Evolutionary conservation across 805 yeast species (phyloP).

Genomic region (Spathaspora gorwiae): DNA sequence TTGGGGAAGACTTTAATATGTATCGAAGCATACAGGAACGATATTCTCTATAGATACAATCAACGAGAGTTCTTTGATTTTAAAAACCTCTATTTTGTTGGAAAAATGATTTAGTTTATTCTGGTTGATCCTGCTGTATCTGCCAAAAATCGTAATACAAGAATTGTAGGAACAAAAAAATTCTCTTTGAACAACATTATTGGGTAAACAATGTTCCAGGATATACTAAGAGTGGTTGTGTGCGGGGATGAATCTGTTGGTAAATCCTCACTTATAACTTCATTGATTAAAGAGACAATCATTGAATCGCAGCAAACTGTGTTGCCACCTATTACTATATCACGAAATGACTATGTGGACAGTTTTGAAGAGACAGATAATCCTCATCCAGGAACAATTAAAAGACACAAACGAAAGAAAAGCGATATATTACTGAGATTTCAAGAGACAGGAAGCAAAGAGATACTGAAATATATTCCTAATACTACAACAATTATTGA

Average conservation of each 20-base stretch:
- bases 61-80: too few species aligned
- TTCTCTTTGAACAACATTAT: neutral
- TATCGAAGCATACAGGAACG: too few species aligned
- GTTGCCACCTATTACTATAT: constrained; percentile 80
- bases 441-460: constrained; percentile 1
- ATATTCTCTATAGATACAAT: too few species aligned
- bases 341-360: constrained; percentile 56
- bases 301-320: constrained; percentile 55
- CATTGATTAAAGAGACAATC: constrained; percentile 77
- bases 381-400: neutral
- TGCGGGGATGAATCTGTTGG: constrained; percentile 96
- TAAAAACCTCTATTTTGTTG: too few species aligned
- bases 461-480: constrained; percentile 31
- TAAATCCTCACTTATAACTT: constrained; percentile 71
- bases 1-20: neutral
- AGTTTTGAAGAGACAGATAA: constrained; percentile 15
- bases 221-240: constrained; percentile 72
- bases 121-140: too few species aligned
- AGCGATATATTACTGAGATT: neutral
- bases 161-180: neutral
- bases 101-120: too few species aligned
- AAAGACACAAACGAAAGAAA: neutral
- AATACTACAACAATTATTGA: constrained; percentile 70
- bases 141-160: too few species aligned
- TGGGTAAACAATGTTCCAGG: constrained; percentile 21